phyloP scores from a whole-genome alignment of 164 flowering plant genomes.

The Sedum album region DNA sequence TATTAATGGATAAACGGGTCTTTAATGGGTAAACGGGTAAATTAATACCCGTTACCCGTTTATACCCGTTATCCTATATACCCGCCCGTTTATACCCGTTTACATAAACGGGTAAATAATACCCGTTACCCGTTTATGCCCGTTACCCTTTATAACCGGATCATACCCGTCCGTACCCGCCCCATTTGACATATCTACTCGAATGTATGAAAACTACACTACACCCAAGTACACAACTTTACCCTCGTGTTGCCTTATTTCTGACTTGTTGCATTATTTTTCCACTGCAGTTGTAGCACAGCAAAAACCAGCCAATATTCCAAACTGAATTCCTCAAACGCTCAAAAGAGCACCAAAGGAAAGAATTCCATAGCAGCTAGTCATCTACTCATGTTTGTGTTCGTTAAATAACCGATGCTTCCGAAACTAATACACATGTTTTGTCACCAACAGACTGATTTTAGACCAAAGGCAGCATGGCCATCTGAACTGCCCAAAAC shows the following conservation, averaged over 20 bases:
- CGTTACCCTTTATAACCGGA: conserved; percentile 18
- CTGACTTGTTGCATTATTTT: not conserved
- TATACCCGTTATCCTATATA: too few species aligned
- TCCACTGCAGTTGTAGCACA: conserved; percentile 16
- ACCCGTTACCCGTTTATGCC: too few species aligned
- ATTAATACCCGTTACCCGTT: too few species aligned
- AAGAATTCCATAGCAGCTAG: not conserved
- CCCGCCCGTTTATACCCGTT: too few species aligned
- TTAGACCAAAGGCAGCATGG: conserved; percentile 8
- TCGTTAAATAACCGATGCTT: not conserved
- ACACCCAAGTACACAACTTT: not conserved
- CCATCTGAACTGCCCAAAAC: not conserved
- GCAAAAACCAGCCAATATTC: conserved; percentile 16
- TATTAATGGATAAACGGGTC: too few species aligned
- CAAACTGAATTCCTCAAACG: conserved; percentile 17
- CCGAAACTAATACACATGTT: not conserved
- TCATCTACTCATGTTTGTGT: too few species aligned
- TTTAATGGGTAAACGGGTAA: too few species aligned
- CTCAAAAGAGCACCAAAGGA: conserved; percentile 19
- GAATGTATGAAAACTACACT: conserved; percentile 12
- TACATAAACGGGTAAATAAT: too few species aligned
- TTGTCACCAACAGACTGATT: not conserved
- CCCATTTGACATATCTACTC: too few species aligned
- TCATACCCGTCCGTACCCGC: conserved; percentile 18
- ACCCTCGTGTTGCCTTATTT: not conserved